phyloP scores from a whole-genome alignment of 2,329 filamentous ascomycete species.

The Arthrobotrys megalospora region DNA sequence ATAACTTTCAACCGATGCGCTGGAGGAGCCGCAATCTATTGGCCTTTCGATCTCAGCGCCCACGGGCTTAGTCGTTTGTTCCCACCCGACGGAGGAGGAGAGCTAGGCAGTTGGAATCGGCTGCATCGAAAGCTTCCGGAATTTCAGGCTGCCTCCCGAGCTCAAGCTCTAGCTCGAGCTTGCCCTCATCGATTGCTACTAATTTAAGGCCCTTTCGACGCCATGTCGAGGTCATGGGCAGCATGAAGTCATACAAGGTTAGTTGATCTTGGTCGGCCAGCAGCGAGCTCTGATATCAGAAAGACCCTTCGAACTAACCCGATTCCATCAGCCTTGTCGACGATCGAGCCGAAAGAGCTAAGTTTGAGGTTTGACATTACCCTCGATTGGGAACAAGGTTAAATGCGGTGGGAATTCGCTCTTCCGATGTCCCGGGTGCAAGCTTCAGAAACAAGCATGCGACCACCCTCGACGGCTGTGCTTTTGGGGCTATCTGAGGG shows the following conservation, averaged over 20 bases:
- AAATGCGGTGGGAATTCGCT: slow-evolving; percentile 7
- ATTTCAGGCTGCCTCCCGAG: slow-evolving; percentile 3
- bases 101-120: slow-evolving; percentile 13
- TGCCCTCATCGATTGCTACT: background rate
- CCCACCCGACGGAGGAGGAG: background rate
- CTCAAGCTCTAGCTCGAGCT: background rate
- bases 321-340: slow-evolving; percentile 10
- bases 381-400: slow-evolving; percentile 15
- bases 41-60: background rate
- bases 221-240: slow-evolving; percentile 3
- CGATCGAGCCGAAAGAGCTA: slow-evolving; percentile 3
- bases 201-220: background rate
- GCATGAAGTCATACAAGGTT: slow-evolving; percentile 8
- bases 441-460: slow-evolving; percentile 19
- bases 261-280: background rate
- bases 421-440: slow-evolving; percentile 18
- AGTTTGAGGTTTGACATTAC: slow-evolving; percentile 13
- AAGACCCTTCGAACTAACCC: slow-evolving; percentile 6
- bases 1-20: background rate
- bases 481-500: background rate
- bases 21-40: background rate
- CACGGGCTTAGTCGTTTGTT: background rate
- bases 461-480: slow-evolving; percentile 5
- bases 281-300: background rate
- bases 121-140: background rate